phyloP scores from a whole-genome alignment of 2,329 filamentous ascomycete species.

The Xylariaceae sp. region DNA sequence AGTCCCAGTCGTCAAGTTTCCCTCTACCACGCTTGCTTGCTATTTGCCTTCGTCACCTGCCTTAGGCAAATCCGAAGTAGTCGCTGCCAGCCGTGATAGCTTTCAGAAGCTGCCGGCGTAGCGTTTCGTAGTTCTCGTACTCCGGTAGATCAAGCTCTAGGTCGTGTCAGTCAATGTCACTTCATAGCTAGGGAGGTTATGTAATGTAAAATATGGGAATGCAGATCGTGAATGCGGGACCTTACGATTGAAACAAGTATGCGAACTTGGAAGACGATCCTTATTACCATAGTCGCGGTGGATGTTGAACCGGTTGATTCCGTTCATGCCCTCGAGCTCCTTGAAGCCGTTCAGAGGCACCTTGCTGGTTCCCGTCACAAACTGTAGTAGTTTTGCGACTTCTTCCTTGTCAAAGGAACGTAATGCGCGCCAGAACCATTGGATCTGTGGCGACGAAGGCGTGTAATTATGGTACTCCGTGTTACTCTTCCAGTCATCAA shows the following conservation, averaged over 20 bases:
- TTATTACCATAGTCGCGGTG: constrained; percentile 97
- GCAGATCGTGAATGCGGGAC: constrained; percentile 27
- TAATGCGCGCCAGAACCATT: constrained; percentile 99
- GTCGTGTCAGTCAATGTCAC: constrained; percentile 32
- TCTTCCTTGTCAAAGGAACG: constrained; percentile 99
- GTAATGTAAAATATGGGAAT: no score
- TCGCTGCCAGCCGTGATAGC: constrained; percentile 98
- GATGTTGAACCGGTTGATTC: constrained; percentile 96
- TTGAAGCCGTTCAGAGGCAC: constrained; percentile 98
- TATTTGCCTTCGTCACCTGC: constrained; percentile 23
- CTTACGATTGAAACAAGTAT: constrained; percentile 99
- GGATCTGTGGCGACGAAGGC: constrained; percentile 88
- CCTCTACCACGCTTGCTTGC: not conserved
- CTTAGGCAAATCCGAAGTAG: constrained; percentile 91
- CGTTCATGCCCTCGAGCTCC: constrained; percentile 98
- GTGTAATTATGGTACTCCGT: constrained; percentile 98
- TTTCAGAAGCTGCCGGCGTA: constrained; percentile 83
- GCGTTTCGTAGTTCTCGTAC: constrained; percentile 90
- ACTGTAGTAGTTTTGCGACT: constrained; percentile 91
- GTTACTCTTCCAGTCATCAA: constrained; percentile 99
- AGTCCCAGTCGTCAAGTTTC: not conserved
- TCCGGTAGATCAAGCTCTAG: constrained; percentile 95
- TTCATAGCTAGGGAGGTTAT: no score
- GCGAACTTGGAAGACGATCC: constrained; percentile 88
- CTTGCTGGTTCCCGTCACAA: constrained; percentile 97